Percentiles rank a stretch among this genome's conserved stretches.
phyloP scores from a whole-genome alignment of 345 rosid species.

The Heritiera fomes region DNA sequence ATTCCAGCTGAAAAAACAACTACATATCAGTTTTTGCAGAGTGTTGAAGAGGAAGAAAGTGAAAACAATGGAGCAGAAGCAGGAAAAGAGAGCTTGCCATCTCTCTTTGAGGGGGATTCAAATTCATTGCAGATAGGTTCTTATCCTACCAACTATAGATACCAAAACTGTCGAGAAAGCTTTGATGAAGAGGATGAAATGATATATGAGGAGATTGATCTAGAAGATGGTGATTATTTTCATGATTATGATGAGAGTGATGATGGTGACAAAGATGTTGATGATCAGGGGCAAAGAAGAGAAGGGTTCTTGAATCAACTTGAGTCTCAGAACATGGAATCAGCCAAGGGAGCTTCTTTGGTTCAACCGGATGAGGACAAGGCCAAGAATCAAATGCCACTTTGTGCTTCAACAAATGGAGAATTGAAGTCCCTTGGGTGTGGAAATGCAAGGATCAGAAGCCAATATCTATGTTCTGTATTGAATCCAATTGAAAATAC shows the following conservation, averaged over 20 bases:
- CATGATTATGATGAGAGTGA: slow-evolving; percentile 26
- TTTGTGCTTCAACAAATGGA: slow-evolving; percentile 19
- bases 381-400: slow-evolving; percentile 21
- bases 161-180: slow-evolving; percentile 58
- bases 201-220: slow-evolving; percentile 54
- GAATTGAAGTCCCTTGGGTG: slow-evolving; percentile 21
- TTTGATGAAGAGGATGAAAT: slow-evolving; percentile 63
- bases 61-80: slow-evolving; percentile 25
- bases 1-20: slow-evolving; percentile 36
- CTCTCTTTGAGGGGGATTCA: slow-evolving; percentile 3
- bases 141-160: slow-evolving; percentile 58
- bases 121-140: slow-evolving; percentile 29
- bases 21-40: slow-evolving; percentile 29
- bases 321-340: not conserved
- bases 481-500: slow-evolving; percentile 81
- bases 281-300: slow-evolving; percentile 23
- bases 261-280: slow-evolving; percentile 7
- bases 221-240: slow-evolving; percentile 45
- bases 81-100: slow-evolving; percentile 3
- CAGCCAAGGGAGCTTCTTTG: slow-evolving; percentile 19
- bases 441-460: slow-evolving; percentile 43
- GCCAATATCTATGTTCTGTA: slow-evolving; percentile 52
- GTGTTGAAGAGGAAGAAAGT: slow-evolving; percentile 39
- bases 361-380: slow-evolving; percentile 14
- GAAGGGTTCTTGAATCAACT: slow-evolving; percentile 14